Evolutionary conservation across 2,329 filamentous ascomycete species (phyloP).

Genomic region (Penicillium sclerotiorum): DNA sequence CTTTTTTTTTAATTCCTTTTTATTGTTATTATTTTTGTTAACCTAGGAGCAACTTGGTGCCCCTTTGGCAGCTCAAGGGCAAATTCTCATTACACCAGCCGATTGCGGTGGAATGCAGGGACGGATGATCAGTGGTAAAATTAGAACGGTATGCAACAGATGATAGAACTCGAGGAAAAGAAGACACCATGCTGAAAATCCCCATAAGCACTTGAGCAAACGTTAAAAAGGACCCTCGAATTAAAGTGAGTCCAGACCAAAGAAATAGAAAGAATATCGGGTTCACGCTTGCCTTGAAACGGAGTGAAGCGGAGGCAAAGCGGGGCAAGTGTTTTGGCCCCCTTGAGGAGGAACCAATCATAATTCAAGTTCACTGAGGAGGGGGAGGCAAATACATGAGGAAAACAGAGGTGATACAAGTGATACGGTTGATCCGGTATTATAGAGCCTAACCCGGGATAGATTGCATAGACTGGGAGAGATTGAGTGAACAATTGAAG

Average conservation of each 20-base stretch:
- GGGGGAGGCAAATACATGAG: conserved; percentile 6
- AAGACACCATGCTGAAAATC: no score
- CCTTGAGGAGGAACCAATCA: conserved; percentile 5
- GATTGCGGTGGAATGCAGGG: conserved; percentile 16
- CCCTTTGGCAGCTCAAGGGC: not conserved
- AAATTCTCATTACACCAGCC: not conserved
- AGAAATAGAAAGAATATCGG: not conserved
- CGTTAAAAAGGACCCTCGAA: no score
- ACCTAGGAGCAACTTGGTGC: not conserved
- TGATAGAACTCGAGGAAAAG: not conserved
- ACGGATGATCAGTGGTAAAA: not conserved
- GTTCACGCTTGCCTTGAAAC: conserved; percentile 16
- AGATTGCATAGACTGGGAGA: no score
- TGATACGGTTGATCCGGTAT: not conserved
- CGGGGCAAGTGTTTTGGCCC: conserved; percentile 10
- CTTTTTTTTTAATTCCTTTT: not conserved
- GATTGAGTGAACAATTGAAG: no score
- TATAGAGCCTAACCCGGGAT: not conserved
- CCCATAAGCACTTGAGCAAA: no score
- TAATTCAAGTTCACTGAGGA: not conserved
- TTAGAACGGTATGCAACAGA: not conserved
- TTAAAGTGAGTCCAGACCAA: conserved; percentile 17
- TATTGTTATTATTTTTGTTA: not conserved
- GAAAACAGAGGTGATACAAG: not conserved
- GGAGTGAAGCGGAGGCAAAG: conserved; percentile 19